These are phyloP conservation scores for Crithidia brevicula DNA, from an alignment of 208 protist genomes.

Conservation along the genomic window DNA sequence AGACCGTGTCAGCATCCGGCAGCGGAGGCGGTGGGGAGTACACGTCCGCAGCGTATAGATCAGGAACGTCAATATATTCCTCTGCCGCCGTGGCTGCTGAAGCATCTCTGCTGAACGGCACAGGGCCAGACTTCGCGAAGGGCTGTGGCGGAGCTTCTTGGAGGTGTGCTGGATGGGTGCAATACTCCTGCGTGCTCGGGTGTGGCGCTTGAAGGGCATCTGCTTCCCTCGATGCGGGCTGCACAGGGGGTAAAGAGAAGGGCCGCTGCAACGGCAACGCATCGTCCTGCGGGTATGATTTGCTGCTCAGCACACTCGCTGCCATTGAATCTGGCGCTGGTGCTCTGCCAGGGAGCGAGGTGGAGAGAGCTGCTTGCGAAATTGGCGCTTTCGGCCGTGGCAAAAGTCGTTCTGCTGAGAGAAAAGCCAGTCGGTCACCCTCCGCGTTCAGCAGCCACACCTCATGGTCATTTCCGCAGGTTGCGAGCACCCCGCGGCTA, in stretches of 20 bases:
- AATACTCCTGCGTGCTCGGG: not conserved
- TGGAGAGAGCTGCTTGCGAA: not conserved
- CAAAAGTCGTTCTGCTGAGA: slow-evolving; percentile 53
- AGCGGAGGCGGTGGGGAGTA: too few relatives aligned
- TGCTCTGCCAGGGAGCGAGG: not conserved
- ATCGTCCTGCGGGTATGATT: not conserved
- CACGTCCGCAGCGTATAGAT: too few relatives aligned
- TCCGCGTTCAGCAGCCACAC: slow-evolving; percentile 50
- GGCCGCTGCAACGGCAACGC: slow-evolving; percentile 8
- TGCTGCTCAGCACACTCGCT: not conserved
- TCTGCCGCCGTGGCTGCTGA: too few relatives aligned
- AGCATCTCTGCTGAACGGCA: too few relatives aligned
- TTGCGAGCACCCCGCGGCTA: slow-evolving; percentile 40
- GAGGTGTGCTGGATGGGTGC: not conserved
- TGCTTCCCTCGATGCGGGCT: not conserved
- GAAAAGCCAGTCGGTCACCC: slow-evolving; percentile 36
- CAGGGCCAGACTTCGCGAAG: too few relatives aligned
- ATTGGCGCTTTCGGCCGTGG: slow-evolving; percentile 8
- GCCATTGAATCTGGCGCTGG: not conserved
- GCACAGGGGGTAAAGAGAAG: not conserved
- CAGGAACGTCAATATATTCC: too few relatives aligned
- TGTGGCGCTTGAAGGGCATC: not conserved
- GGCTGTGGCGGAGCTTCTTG: not conserved
- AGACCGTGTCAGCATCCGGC: not conserved
- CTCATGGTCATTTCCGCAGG: slow-evolving; percentile 51